phyloP scores from a whole-genome alignment of 352 stramenopile genomes.

The Pythium sp. region DNA sequence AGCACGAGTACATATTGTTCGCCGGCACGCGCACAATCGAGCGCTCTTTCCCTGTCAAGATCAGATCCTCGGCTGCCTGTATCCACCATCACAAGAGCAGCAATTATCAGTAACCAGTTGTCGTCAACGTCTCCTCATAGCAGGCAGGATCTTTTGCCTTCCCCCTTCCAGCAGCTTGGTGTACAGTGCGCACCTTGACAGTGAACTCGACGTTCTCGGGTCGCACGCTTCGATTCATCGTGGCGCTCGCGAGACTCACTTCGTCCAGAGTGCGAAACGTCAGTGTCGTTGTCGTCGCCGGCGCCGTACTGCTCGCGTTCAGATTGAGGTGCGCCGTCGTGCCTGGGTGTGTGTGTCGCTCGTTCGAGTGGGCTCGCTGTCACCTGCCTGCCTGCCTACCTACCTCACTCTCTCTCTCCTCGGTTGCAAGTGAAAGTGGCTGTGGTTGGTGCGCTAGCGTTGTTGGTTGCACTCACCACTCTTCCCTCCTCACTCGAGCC shows the following conservation, averaged over 20 bases:
- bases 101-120: constrained; percentile 23
- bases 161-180: neutral
- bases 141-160: neutral
- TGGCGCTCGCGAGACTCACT: constrained; percentile 16
- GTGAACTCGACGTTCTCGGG: constrained; percentile 96
- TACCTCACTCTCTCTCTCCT: neutral
- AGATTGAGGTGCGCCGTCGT: constrained; percentile 19
- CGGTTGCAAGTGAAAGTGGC: neutral
- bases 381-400: neutral
- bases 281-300: constrained; percentile 5
- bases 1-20: constrained; percentile 91
- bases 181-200: constrained; percentile 73
- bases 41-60: constrained; percentile 72
- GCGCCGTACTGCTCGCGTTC: constrained; percentile 11
- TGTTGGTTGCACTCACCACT: neutral
- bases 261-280: constrained; percentile 16
- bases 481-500: neutral
- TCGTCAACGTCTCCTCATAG: constrained; percentile 27
- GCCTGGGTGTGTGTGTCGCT: neutral
- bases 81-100: neutral
- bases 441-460: neutral
- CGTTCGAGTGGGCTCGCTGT: neutral
- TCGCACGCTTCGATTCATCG: constrained; percentile 78
- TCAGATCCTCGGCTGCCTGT: constrained; percentile 73
- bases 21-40: constrained; percentile 81